Base-by-base conservation (phyloP, 805 yeast species). In the Pichia ethanolica region DNA sequence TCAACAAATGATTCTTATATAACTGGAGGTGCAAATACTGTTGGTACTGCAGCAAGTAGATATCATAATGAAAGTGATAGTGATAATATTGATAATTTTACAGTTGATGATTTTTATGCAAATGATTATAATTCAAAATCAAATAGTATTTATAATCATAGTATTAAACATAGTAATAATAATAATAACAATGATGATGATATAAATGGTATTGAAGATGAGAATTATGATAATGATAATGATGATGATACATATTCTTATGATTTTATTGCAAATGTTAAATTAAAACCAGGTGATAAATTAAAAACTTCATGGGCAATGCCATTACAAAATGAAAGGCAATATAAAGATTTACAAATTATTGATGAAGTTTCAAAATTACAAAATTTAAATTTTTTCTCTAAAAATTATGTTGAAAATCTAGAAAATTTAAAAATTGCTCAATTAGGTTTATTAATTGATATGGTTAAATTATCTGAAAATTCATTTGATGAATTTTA, bases 291-390 rank as follows among this genome's bases (percentile, higher is more conserved):
- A 9, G 50, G 53, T 14, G 87, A 82, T 59, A 71, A 71, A 53
- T 64, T 81, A 4, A 77, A 82, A 9, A 68, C 78, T 5, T 77
- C 81, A 0, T 67, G 71, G 45, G 87, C 89, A 7, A 71, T 73
- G 44, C 82, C 79, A 25, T 82, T 86, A 47, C 70, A 78, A 52
- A 89, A 82, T 66, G 96, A 87, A 65, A 75, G 77, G 59, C 71
- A 87, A 42, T 90, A 96, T 95, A 82, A 91, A 7, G 95, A 88
- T 56, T 82, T 89, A 45, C 96, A 86, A 58, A 83, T 86, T 0
- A 71, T 91, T 53, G 90, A 88, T 55, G 95, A 87, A 54, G 93
- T 89, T 7, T 76, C 77, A 49, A 72, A 71, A 46, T 72, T 83
- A 71, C 79, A 58, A 54, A 74, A 64, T 44, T 74, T 73, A 39